Evolutionary conservation across 495 filamentous ascomycete species (phyloP), one percentile per base, ranked within the genome.

Genomic region (Tricharina praecox): DNA sequence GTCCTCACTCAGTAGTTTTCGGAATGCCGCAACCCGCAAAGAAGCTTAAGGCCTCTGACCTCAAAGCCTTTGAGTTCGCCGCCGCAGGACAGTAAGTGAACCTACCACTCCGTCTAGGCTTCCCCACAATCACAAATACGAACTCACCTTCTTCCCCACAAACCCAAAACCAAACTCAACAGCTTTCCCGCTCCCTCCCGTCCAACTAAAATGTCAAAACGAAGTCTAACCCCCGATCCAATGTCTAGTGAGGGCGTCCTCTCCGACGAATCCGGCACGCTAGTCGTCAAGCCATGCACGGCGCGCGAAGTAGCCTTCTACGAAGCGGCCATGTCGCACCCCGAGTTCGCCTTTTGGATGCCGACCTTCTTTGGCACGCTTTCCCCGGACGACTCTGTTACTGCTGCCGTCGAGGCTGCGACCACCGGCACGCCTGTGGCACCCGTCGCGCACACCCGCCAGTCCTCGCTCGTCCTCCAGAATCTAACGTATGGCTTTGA

Each of bases 281-380:
- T 95, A 15, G 79, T 99, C 59, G 83, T 95, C 62, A 99, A 99
- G 65, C 90, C 90, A 23, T 95, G 90, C 65, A 93, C 84, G 4
- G 63, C 73, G 34, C 72, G 76, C 48, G 90, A 99, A 66, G 76
- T 94, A 49, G 74, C 76, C 21, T 99, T 99, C 66, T 99, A 99
- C 73, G 78, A 95, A 64, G 75, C 78, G 21, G 77, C 78, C 32
- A 54, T 69, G 28, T 58, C 67, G 13, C 86, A 93, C 55, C 77
- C 77, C 16, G 70, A 68, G 3, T 80, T 95, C 53, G 73, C 75
- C 16, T 74, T 76, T 18, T 76, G 82, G 58, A 90, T 96, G 69
- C 88, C 90, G 45, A 73, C 73, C 7, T 96, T 75, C 64, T 70
- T 88, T 62, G 90, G 90, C 46, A 85, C 78, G 13, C 69, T 96